Evolutionary conservation across 805 yeast species (phyloP), one percentile per base, ranked within the genome.

Genomic region (Candida easanensis): DNA sequence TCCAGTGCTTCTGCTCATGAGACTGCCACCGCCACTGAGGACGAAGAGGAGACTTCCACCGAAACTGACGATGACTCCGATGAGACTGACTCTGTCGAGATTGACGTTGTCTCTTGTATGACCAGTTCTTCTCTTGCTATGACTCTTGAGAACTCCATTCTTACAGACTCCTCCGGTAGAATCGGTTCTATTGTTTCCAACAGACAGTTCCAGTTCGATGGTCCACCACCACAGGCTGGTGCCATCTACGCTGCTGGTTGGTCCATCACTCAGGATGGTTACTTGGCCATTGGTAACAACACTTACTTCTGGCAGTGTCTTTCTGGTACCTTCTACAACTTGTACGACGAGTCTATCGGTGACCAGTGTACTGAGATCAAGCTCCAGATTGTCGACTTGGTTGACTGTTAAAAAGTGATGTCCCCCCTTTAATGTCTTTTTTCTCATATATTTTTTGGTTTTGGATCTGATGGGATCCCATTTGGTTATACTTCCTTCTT

Each of bases 171-270:
- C 28, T 54, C 69, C 46, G 84, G 84, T 36, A 79, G 91, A 75
- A 67, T 84, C 53, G 90, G 90, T 55, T 77, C 89, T 37, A 82
- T 84, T 66, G 91, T 84, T 53, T 80, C 89, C 43, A 84, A 83
- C 80, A 75, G 84, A 72, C 91, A 84, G 71, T 84, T 84, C 77
- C 91, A 84, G 71, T 84, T 84, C 60, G 91, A 84, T 63, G 90
- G 90, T 61, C 88, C 88, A 49, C 85, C 87, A 69, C 89, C 90
- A 59, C 91, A 84, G 73, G 87, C 84, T 25, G 86, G 85, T 65
- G 74, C 85, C 45, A 74, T 80, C 61, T 79, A 76, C 62, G 85
- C 87, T 55, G 79, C 76, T 44, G 86, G 87, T 52, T 80, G 87
- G 87, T 62, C 72, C 33, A 61, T 70, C 49, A 64, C 71, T 40